Evolutionary conservation across 2,329 filamentous ascomycete species (phyloP).

Genomic region (Zasmidium citrigriseum): DNA sequence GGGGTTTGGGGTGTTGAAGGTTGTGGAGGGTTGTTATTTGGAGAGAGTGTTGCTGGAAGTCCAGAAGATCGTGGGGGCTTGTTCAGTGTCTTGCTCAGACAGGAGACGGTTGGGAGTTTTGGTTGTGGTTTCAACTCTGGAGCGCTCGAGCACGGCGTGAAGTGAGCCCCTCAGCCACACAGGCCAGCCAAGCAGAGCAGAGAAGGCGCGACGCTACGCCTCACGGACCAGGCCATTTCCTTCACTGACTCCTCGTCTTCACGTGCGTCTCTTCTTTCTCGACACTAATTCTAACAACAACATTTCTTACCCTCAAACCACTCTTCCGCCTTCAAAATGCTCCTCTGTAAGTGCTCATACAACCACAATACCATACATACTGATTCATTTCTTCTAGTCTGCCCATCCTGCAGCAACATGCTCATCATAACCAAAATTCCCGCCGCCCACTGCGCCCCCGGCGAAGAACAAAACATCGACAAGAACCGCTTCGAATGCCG

Average conservation of each 20-base stretch:
- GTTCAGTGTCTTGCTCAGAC: background rate
- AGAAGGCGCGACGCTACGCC: background rate
- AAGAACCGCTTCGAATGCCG: conserved; percentile 90
- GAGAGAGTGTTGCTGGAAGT: background rate
- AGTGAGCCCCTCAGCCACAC: background rate
- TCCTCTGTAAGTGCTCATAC: conserved; percentile 60
- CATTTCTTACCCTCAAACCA: background rate
- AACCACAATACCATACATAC: conserved; percentile 8
- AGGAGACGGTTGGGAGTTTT: background rate
- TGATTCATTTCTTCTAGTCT: too few species aligned
- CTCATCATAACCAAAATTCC: conserved; percentile 66
- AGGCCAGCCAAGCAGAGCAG: background rate
- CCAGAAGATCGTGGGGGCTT: background rate
- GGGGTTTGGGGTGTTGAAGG: conserved; percentile 1
- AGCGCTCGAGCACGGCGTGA: background rate
- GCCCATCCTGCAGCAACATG: conserved; percentile 80
- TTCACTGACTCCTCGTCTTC: conserved; percentile 5
- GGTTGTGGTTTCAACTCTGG: too few species aligned
- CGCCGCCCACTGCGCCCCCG: conserved; percentile 33
- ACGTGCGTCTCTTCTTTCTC: conserved; percentile 1
- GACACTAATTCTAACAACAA: background rate
- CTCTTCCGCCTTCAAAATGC: conserved; percentile 48
- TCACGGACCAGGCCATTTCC: background rate
- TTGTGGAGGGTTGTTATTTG: background rate
- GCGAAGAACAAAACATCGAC: conserved; percentile 42